Evolutionary conservation across 1,139 yeast species (phyloP), one percentile per base, ranked within the genome.

Genomic region (Magnusiomyces paraingens): DNA sequence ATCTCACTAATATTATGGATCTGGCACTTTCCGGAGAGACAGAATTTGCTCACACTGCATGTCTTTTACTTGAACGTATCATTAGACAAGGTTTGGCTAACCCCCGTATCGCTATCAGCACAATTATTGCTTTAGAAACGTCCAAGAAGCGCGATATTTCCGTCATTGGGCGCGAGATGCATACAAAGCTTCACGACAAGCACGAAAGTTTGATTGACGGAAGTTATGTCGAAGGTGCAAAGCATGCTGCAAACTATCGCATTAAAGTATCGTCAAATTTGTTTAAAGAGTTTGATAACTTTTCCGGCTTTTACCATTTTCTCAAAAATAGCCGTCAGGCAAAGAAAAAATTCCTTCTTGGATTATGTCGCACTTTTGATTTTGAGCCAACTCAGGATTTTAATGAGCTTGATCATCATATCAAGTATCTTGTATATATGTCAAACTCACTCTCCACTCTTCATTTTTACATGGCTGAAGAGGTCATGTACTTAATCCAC

Each of bases 161-260:
- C 40, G 66, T 66, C 1, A 68, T 77, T 10, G 87, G 91, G 0
- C 58, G 71, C 1, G 76, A 73, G 1, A 70, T 86, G 55, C 86
- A 86, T 61, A 65, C 64, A 29, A 79, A 76, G 3, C 64, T 88
- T 10, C 81, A 78, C 61, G 83, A 79, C 20, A 84, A 82, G 58
- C 82, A 86, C 63, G 91, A 86, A 63, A 80, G 89, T 1, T 72
- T 89, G 62, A 77, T 86, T 29, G 90, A 84, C 54, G 71, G 83
- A 1, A 77, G 83, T 55, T 82, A 86, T 60, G 66, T 74, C 0
- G 86, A 83, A 57, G 93, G 93, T 0, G 65, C 87, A n/a, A 77
- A 71, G 52, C 58, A 74, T 35, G 86, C 89, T 0, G 75, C 78
- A 2, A 64, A 68, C 0, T 82, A 80, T 63, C 66, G 79, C 22